Base-by-base conservation (phyloP, 2,329 filamentous ascomycete genomes). In the Scedosporium apiospermum region DNA sequence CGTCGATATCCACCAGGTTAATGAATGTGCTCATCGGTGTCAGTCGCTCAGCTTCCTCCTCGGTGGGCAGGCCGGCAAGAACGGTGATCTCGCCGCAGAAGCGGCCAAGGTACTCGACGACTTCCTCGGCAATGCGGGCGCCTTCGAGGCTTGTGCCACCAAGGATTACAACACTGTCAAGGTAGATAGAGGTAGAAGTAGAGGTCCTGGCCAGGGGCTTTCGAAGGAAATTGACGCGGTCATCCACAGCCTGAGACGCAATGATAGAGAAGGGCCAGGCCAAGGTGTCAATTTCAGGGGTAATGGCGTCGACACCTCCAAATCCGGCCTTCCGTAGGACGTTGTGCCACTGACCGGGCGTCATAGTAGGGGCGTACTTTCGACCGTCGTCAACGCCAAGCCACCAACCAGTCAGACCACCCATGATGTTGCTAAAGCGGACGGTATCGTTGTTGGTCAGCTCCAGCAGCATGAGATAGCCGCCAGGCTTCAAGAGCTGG, bases 401-500 rank as follows among this genome's bases (percentile, higher is more conserved):
- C 57, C 57, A 58, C 57, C 57, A 58, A n/a, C 57, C 57, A 58
- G 57, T 21, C 16, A 58, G 18, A 38, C 62, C 42, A 1, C 63
- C 60, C 9, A 64, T 62, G 3, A 53, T 34, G 53, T 58, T 42
- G 18, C 27, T n/a, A 6, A 62, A 26, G 23, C 27, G 16, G 23
- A 58, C 10, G 16, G 61, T n/a, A 53, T 53, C 23, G 12, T 62
- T 51, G n/a, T 58, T 23, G 9, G 60, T 62, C 12, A 59, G 34
- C 27, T 64, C 63, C 23, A 62, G 46, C 41, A 64, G 26, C 16
- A 65, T 42, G 1, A 65, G 49, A 16, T 58, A 65, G 0, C 73
- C 73, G 3, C 68, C 68, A 1, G 68, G 66, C 42, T 71, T 73
- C 1, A 75, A 57, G 0, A 71, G 65, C 1, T 55, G 59, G 1